These are phyloP conservation scores for Ascosphaera apis DNA, from an alignment of 2,329 filamentous ascomycete genomes.

Conservation along the genomic window DNA sequence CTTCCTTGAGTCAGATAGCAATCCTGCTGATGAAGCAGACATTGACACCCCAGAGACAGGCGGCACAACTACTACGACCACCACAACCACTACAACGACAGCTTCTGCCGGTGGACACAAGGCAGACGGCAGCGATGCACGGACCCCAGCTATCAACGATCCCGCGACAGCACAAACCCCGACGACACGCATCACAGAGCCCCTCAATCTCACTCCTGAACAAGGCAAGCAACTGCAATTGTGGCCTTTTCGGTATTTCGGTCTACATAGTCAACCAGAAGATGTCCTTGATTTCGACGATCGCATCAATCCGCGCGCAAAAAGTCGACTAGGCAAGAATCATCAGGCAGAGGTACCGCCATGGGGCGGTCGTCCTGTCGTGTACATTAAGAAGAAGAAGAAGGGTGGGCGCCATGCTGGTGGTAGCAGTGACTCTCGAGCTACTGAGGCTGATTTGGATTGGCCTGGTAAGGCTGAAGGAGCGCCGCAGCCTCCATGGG, in stretches of 20 bases:
- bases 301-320: slow-evolving; percentile 85
- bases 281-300: slow-evolving; percentile 95
- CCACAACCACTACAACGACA: too few species aligned
- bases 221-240: slow-evolving; percentile 82
- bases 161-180: too few species aligned
- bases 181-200: too few species aligned
- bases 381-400: slow-evolving; percentile 78
- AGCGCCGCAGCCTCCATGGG: slow-evolving; percentile 73
- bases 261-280: slow-evolving; percentile 84
- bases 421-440: too few species aligned
- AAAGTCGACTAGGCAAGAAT: slow-evolving; percentile 70
- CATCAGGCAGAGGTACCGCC: slow-evolving; percentile 70
- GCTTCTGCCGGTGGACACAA: slow-evolving; percentile 17
- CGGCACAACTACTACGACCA: slow-evolving; percentile 46
- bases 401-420: slow-evolving; percentile 61
- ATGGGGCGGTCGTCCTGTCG: slow-evolving; percentile 72
- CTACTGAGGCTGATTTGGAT: slow-evolving; percentile 63
- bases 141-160: too few species aligned
- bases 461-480: slow-evolving; percentile 52
- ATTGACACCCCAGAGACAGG: slow-evolving; percentile 30
- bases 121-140: slow-evolving; percentile 27
- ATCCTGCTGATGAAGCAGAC: slow-evolving; percentile 43
- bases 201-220: slow-evolving; percentile 63
- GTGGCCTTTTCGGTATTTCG: slow-evolving; percentile 91
- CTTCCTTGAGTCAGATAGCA: too few species aligned